Base-by-base conservation (phyloP, 1,284 basidiomycete genomes). In the Kwoniella shivajii region DNA sequence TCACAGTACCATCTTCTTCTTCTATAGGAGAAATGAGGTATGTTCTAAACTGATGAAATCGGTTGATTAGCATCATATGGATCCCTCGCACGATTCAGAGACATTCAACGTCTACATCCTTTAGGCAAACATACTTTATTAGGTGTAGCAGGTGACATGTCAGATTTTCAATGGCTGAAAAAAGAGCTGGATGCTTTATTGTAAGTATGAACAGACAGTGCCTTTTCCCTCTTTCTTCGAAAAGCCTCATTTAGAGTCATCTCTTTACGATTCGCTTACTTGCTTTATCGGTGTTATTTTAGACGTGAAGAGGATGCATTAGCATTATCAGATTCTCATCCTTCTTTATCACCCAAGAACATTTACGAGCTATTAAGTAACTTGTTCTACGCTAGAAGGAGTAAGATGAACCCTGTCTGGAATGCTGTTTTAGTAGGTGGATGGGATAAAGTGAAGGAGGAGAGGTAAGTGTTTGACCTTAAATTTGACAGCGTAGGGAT, bases 21-120 rank as follows among this genome's bases (percentile, higher is more conserved):
- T 46, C 1, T 14, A 27, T 4, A 6, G 6, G 14, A 6, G 7
- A 13, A n/a, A 22, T 24, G 6, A 42, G 30, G 18, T 24, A 20
- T 9, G 1, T 24, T 11, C 7, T 22, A 45, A 20, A 26, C 26
- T 50, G 46, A 48, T 38, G n/a, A 7, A 5, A n/a, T 24, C 4
- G 34, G 29, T 46, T 41, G 20, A 13, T n/a, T 65, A 94, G 95
- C 92, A 11, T 99, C 96, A 0, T 99, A 98, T 70, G 96, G 96
- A 56, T 97, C 93, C 6, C 87, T 99, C 41, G 93, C 96, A 2
- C 87, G 95, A 20, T 98, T 98, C 86, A 95, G 92, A 83, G 91
- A 95, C 74, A 83, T 99, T 57, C 85, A 89, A 67, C 89, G 95
- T 77, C 84, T 99, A 20, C 86, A 90, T 67, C 77, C 87, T 9